Percentiles rank a stretch among this genome's conserved stretches.
phyloP scores from a whole-genome alignment of 2,329 filamentous ascomycete species.

The Pseudocercospora vitis region DNA sequence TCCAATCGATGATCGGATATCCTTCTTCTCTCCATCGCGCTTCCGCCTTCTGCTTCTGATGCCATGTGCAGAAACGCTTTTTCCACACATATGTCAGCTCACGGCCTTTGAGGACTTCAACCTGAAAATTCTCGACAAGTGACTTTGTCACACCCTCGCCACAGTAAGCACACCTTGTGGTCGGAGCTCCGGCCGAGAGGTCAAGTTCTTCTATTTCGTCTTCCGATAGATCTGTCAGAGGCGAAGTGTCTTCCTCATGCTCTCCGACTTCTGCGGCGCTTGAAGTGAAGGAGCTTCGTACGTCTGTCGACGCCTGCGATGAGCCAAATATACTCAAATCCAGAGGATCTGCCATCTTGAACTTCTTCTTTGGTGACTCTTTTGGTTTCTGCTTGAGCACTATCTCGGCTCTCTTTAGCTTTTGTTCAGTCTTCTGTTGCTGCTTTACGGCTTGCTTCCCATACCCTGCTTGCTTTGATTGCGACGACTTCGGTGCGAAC shows the following conservation, averaged over 20 bases:
- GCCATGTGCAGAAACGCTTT: constrained; percentile 37
- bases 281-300: not conserved
- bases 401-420: not conserved
- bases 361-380: not conserved
- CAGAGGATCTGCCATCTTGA: constrained; percentile 6
- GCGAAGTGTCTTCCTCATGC: not conserved
- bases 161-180: constrained; percentile 31
- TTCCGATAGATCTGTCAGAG: constrained; percentile 9
- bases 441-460: not conserved
- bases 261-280: not conserved
- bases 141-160: constrained; percentile 22
- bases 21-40: constrained; percentile 32
- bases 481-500: constrained; percentile 3
- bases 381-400: not conserved
- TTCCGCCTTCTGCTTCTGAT: constrained; percentile 33
- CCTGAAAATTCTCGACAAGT: constrained; percentile 36
- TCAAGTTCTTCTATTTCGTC: constrained; percentile 20
- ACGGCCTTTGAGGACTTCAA: constrained; percentile 23
- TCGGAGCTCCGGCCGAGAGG: constrained; percentile 4
- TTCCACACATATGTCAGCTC: constrained; percentile 36
- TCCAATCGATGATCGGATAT: constrained; percentile 41
- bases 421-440: not conserved
- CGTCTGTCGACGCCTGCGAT: not conserved
- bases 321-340: not conserved
- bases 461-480: not conserved